phyloP scores from a whole-genome alignment of 2,329 filamentous ascomycete genomes.

The Scolecobasidium constrictum region DNA sequence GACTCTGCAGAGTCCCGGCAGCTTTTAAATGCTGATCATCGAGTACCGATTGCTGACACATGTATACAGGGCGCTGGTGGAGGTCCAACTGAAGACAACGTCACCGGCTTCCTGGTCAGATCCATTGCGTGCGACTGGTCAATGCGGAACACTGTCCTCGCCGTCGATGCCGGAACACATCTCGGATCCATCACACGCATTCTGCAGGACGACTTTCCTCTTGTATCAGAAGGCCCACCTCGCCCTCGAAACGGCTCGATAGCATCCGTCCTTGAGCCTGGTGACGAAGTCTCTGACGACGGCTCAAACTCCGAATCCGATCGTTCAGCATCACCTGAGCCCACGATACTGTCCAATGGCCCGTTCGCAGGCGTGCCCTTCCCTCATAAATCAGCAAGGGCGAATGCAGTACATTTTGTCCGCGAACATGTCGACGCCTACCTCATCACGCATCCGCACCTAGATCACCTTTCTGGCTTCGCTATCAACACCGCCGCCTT shows the following conservation, averaged over 20 bases:
- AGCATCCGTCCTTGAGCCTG: neutral
- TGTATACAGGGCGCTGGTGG: slow-evolving; percentile 66
- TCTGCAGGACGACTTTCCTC: slow-evolving; percentile 47
- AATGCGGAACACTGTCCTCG: slow-evolving; percentile 65
- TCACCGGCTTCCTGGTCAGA: slow-evolving; percentile 80
- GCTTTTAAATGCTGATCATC: too few relatives aligned
- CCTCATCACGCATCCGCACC: slow-evolving; percentile 91
- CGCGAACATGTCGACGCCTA: slow-evolving; percentile 74
- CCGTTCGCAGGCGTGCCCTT: slow-evolving; percentile 74
- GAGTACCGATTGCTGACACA: too few relatives aligned
- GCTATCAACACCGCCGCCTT: slow-evolving; percentile 88
- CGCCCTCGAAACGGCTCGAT: neutral
- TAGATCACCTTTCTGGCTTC: slow-evolving; percentile 87
- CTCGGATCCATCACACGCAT: slow-evolving; percentile 76
- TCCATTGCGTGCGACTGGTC: slow-evolving; percentile 70
- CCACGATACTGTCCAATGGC: slow-evolving; percentile 48
- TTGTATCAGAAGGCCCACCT: slow-evolving; percentile 18
- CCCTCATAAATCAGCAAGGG: slow-evolving; percentile 52
- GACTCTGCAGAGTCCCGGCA: too few relatives aligned
- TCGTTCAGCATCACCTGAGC: slow-evolving; percentile 31
- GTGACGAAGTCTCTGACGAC: slow-evolving; percentile 9
- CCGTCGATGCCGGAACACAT: slow-evolving; percentile 90
- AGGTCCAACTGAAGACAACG: slow-evolving; percentile 80
- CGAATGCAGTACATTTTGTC: slow-evolving; percentile 74
- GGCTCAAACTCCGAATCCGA: slow-evolving; percentile 18